Evolutionary conservation across 75 land plant genomes (phyloP).

Genomic region (Larix kaempferi): DNA sequence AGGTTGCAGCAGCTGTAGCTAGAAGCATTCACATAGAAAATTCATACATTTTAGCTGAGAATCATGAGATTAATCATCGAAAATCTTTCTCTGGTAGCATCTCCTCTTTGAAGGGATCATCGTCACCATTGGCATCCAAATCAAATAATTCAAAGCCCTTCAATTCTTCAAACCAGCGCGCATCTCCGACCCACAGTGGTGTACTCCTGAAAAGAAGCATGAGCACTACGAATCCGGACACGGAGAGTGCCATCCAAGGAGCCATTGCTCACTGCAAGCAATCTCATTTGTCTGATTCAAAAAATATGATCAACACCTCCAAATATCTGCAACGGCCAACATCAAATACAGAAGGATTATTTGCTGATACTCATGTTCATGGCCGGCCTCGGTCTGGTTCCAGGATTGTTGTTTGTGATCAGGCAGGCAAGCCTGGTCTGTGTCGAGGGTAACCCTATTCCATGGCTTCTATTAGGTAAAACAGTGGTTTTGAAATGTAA

Average conservation of each 20-base stretch:
- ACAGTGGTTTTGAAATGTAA: neutral
- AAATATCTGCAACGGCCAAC: neutral
- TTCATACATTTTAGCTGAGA: slow-evolving; percentile 9
- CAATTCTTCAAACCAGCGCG: slow-evolving; percentile 20
- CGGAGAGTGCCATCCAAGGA: slow-evolving; percentile 48
- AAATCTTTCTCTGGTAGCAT: slow-evolving; percentile 48
- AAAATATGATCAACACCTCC: neutral
- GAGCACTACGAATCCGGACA: slow-evolving; percentile 31
- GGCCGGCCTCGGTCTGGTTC: slow-evolving; percentile 2
- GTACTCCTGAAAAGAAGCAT: slow-evolving; percentile 24
- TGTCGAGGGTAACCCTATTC: neutral
- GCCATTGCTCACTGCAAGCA: slow-evolving; percentile 70
- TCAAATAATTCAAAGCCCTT: slow-evolving; percentile 18
- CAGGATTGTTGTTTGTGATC: neutral
- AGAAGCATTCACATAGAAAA: slow-evolving; percentile 23
- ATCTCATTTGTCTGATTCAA: slow-evolving; percentile 21
- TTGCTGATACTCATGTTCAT: neutral
- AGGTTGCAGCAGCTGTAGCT: slow-evolving; percentile 19
- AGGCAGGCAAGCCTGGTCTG: neutral
- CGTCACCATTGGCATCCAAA: slow-evolving; percentile 14
- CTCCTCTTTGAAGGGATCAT: neutral
- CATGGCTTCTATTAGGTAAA: neutral
- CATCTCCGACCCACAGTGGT: slow-evolving; percentile 15
- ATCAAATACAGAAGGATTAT: slow-evolving; percentile 1
- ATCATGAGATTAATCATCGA: slow-evolving; percentile 20